phyloP scores from a whole-genome alignment of 225 moss, liverwort and hornwort genomes.

The Rhytidiadelphus loreus region DNA sequence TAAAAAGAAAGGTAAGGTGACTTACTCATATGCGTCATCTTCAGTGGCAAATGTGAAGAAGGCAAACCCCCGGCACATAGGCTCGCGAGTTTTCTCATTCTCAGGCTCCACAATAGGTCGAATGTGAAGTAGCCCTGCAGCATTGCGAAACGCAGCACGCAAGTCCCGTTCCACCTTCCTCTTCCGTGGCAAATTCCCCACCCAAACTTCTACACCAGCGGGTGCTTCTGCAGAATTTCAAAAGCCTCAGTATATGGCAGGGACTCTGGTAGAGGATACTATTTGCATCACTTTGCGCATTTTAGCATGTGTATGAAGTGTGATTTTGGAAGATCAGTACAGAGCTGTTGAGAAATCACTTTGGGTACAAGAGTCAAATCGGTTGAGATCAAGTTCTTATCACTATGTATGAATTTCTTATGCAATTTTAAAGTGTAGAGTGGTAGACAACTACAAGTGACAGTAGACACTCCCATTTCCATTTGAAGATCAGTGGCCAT shows the following conservation, averaged over 20 bases:
- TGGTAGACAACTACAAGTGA: background rate
- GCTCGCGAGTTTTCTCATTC: conserved; percentile 90
- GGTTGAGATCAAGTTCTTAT: too few species aligned
- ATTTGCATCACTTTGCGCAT: too few species aligned
- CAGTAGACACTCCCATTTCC: background rate
- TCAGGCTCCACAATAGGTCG: conserved; percentile 61
- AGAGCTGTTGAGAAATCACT: too few species aligned
- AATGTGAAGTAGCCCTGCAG: conserved; percentile 65
- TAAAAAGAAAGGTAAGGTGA: background rate
- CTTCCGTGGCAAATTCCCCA: conserved; percentile 79
- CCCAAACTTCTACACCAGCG: conserved; percentile 78
- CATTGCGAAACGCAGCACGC: conserved; percentile 43
- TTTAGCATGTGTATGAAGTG: too few species aligned
- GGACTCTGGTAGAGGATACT: background rate
- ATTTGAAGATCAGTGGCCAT: background rate
- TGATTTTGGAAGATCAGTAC: too few species aligned
- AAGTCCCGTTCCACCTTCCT: conserved; percentile 85
- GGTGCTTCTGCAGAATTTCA: conserved; percentile 38
- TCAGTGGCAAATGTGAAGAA: conserved; percentile 79
- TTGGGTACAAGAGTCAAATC: too few species aligned
- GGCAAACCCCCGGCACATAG: conserved; percentile 83
- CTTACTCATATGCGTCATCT: conserved; percentile 67
- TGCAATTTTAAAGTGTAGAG: background rate
- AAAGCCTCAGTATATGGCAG: background rate
- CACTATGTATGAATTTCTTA: too few species aligned